These are phyloP conservation scores for Glycine latifolia DNA, from an alignment of 306 rosid species.

Conservation along the genomic window DNA sequence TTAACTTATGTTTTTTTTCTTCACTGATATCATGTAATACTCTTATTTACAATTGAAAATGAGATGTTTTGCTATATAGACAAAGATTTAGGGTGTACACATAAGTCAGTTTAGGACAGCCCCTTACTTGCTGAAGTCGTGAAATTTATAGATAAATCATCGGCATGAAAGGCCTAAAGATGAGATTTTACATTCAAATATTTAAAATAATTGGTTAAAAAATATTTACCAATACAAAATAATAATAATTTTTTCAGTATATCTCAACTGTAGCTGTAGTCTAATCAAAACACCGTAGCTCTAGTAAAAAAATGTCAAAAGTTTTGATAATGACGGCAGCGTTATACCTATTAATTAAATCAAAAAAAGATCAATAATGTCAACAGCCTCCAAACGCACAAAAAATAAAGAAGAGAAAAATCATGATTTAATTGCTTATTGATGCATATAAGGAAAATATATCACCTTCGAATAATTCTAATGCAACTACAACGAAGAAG, in stretches of 20 bases:
- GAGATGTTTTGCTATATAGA: not conserved
- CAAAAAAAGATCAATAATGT: not conserved
- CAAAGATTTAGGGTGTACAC: not conserved
- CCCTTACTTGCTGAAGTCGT: not conserved
- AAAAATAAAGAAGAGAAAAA: not conserved
- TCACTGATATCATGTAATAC: no score
- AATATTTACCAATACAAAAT: not conserved
- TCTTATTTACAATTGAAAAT: no score
- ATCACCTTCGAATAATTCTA: not conserved
- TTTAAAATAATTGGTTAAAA: no score
- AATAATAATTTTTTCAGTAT: not conserved
- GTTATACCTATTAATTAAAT: no score
- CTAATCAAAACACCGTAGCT: no score
- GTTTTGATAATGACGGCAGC: not conserved
- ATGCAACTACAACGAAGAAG: constrained; percentile 7
- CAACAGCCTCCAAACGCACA: not conserved
- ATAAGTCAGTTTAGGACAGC: not conserved
- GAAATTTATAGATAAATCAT: not conserved
- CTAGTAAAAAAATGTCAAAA: not conserved
- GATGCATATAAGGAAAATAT: not conserved
- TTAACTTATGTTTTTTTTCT: no score
- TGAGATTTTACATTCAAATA: not conserved
- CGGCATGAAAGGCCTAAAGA: not conserved
- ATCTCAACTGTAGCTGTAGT: not conserved
- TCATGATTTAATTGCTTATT: constrained; percentile 1